These are phyloP conservation scores for Boletus smithii DNA, from an alignment of 1,284 basidiomycete species.

Conservation along the genomic window DNA sequence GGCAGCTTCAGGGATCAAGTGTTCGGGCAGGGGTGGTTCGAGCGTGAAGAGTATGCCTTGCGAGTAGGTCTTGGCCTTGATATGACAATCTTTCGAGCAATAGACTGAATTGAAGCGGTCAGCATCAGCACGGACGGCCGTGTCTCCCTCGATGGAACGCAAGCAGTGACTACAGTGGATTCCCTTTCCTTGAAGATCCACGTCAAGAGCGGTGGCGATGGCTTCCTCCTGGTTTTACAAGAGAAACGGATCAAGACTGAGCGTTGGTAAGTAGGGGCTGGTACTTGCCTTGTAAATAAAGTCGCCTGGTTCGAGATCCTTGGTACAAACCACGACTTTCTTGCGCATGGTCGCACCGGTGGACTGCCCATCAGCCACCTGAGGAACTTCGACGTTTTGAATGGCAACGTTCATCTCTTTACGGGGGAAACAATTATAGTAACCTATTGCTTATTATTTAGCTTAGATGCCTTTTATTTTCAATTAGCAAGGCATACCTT, in stretches of 20 bases:
- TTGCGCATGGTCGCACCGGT: conserved; percentile 38
- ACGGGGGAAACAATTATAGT: conserved; percentile 70
- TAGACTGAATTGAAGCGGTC: conserved; percentile 60
- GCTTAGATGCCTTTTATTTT: conserved; percentile 25
- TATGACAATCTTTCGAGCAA: conserved; percentile 68
- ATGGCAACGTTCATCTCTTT: conserved; percentile 65
- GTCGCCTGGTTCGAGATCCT: conserved; percentile 67
- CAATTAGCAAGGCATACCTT: conserved; percentile 60
- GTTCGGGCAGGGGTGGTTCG: conserved; percentile 57
- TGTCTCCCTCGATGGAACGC: conserved; percentile 46
- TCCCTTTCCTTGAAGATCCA: conserved; percentile 62
- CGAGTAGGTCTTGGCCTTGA: conserved; percentile 52
- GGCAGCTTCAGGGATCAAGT: conserved; percentile 40
- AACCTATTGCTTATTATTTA: conserved; percentile 49
- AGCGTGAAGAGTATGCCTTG: conserved; percentile 68
- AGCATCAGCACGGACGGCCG: conserved; percentile 42
- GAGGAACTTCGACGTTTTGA: conserved; percentile 40
- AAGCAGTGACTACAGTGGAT: conserved; percentile 72
- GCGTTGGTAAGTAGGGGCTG: background rate
- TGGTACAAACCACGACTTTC: conserved; percentile 61
- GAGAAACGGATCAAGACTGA: conserved; percentile 1
- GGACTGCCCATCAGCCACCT: conserved; percentile 17
- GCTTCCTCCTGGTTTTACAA: conserved; percentile 57
- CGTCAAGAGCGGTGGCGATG: conserved; percentile 63
- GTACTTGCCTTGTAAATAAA: conserved; percentile 65